Conservation (phyloP, 208 protist species). For the Porcisia hertigi region DNA sequence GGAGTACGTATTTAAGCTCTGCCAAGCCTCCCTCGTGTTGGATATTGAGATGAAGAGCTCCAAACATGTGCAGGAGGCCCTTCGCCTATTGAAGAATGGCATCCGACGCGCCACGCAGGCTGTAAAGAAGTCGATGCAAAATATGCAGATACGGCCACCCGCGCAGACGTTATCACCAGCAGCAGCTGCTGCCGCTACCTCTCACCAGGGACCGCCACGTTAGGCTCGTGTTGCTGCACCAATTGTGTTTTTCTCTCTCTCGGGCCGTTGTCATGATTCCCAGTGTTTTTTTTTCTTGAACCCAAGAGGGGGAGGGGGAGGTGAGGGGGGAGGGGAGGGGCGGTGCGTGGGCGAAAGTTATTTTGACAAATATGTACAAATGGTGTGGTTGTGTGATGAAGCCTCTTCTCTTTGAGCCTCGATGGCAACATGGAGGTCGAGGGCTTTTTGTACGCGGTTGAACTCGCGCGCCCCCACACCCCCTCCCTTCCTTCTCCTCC, state of each 20-base stretch:
- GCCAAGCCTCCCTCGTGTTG: conserved; percentile 30
- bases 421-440: too few relatives aligned
- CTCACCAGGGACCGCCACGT: not conserved
- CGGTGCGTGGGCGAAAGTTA: too few relatives aligned
- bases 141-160: conserved; percentile 14
- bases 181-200: not conserved
- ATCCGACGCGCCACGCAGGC: conserved; percentile 42
- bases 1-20: conserved; percentile 29
- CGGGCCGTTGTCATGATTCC: not conserved
- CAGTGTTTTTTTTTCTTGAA: not conserved
- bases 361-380: too few relatives aligned
- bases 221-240: not conserved
- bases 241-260: not conserved
- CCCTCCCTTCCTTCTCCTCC: too few relatives aligned
- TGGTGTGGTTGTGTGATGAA: too few relatives aligned
- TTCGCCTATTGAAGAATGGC: conserved; percentile 36
- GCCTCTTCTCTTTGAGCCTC: too few relatives aligned
- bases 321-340: too few relatives aligned
- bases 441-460: too few relatives aligned
- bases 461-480: too few relatives aligned
- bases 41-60: conserved; percentile 49
- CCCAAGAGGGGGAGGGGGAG: too few relatives aligned
- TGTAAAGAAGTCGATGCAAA: conserved; percentile 48
- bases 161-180: not conserved
- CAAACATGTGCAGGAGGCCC: conserved; percentile 41